Conservation (phyloP, 2,329 filamentous ascomycete genomes). For the Sporothrix globosa region DNA sequence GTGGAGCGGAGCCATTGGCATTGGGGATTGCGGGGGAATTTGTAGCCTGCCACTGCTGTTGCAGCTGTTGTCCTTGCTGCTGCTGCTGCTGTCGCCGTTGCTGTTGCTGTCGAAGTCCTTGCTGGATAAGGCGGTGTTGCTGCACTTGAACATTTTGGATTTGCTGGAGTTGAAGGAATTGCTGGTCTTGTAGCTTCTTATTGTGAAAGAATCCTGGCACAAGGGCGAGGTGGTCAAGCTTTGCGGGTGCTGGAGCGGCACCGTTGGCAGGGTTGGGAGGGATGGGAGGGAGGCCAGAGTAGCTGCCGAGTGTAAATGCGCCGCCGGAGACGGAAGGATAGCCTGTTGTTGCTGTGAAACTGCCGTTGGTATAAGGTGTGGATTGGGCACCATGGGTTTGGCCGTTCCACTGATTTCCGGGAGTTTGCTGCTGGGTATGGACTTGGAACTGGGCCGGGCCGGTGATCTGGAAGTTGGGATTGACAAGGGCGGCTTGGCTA, state of each 20-base stretch:
- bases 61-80: not conserved
- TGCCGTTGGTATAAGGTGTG: not conserved
- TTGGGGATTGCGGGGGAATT: not conserved
- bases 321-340: not conserved
- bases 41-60: not conserved
- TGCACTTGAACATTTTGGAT: not conserved
- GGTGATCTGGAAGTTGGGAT: not conserved
- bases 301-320: not conserved
- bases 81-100: slow-evolving; percentile 12
- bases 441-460: not conserved
- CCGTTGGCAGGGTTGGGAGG: not conserved
- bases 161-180: not conserved
- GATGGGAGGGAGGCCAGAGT: not conserved
- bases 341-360: not conserved
- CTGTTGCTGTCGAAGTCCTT: slow-evolving; percentile 3
- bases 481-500: slow-evolving; percentile 4
- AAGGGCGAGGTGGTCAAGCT: not conserved
- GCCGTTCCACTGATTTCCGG: not conserved
- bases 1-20: not conserved
- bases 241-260: not conserved
- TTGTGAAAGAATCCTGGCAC: not conserved
- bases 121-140: not conserved
- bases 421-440: not conserved
- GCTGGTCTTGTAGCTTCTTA: not conserved
- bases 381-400: not conserved